Base-by-base conservation (phyloP, 2,329 filamentous ascomycete species). In the Diaporthe caulivora region DNA sequence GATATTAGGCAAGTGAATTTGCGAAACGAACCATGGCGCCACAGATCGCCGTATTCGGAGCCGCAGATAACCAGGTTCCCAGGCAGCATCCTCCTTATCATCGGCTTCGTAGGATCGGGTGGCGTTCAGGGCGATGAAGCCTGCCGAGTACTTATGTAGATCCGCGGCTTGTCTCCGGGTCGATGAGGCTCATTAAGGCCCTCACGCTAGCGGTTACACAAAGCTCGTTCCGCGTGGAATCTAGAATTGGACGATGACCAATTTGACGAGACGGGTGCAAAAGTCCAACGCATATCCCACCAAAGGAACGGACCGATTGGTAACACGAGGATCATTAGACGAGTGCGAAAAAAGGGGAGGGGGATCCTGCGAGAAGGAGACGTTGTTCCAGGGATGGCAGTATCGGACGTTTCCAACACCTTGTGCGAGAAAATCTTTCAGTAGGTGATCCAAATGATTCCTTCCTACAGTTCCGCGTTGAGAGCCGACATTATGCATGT, bases 191-290 rank as follows among this genome's bases (percentile, higher is more conserved):
- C 70, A 64, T 62, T 44, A 51, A 64, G 49, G 24, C 57, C 51
- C 47, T 67, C 51, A 57, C 55, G 70, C 49, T 58, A 57, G 29
- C 31, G 44, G 51, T 74, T 47, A 72, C 62, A 57, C 54, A 55
- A 62, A 71, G 68, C 26, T 64, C 44, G 31, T 69, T 8, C 21
- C 49, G 26, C 54, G 49, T 60, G 37, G 60, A 51, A 47, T 60
- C 62, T 58, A 55, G 51, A 26, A 17, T 31, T 49, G 40, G 24
- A 29, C 47, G 31, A 68, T 69, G 62, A 42, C 60, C 37, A 26
- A 17, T 42, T 72, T 74, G 44, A 64, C 47, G 69, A 68, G 47
- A 49, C 42, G 13, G 37, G 31, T 57, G 57, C 62, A 62, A 68
- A 21, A 68, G 18, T 18, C 29, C 42, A 53, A 15, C n/a, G 37